Conservation (phyloP, 257 asterid genomes). For the Solanum sejunctum region DNA sequence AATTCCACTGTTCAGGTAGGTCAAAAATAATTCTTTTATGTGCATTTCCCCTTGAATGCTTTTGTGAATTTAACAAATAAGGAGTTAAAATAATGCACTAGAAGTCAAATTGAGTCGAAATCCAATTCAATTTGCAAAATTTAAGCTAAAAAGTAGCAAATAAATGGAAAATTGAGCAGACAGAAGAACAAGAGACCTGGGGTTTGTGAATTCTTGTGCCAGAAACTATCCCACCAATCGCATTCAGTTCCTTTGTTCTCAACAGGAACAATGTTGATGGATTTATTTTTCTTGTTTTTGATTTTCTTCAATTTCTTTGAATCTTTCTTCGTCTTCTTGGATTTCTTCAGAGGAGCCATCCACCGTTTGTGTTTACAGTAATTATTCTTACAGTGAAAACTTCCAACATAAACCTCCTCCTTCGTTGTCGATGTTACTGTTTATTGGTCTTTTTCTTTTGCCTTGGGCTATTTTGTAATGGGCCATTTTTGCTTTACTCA, state of each 20-base stretch:
- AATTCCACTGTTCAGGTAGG: background rate
- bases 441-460: background rate
- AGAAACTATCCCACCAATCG: slow-evolving; percentile 91
- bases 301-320: slow-evolving; percentile 48
- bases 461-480: background rate
- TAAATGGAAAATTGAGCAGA: background rate
- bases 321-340: slow-evolving; percentile 44
- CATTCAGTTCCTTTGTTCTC: slow-evolving; percentile 62
- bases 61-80: background rate
- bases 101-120: background rate
- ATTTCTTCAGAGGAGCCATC: slow-evolving; percentile 70
- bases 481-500: background rate
- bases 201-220: slow-evolving; percentile 53
- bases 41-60: background rate
- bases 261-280: slow-evolving; percentile 9
- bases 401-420: background rate
- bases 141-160: background rate
- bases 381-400: background rate
- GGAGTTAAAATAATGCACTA: background rate
- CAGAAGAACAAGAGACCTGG: slow-evolving; percentile 24
- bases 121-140: background rate
- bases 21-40: background rate
- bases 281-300: slow-evolving; percentile 27
- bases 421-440: background rate
- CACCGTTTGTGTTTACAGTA: background rate